phyloP scores from a whole-genome alignment of 106 monocot species.

The Xerophyta viscosa region DNA sequence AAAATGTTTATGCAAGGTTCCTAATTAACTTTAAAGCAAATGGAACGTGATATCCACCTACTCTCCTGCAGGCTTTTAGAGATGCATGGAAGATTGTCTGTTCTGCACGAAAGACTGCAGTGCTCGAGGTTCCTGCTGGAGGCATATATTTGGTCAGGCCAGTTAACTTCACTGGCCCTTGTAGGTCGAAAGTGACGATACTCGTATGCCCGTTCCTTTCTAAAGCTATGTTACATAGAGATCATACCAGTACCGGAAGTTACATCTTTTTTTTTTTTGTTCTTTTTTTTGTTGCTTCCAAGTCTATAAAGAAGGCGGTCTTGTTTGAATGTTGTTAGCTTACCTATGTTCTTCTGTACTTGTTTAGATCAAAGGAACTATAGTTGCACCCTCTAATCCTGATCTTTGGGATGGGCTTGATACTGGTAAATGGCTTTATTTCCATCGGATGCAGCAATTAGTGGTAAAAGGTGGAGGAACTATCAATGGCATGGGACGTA shows the following conservation, averaged over 20 bases:
- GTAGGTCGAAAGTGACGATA: conserved; percentile 41
- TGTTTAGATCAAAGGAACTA: conserved; percentile 48
- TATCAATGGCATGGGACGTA: conserved; percentile 48
- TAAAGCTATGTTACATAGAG: not conserved
- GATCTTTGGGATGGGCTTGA: conserved; percentile 35
- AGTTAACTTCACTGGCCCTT: conserved; percentile 39
- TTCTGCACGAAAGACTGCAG: conserved; percentile 21
- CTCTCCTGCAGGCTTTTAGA: conserved; percentile 47
- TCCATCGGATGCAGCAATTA: conserved; percentile 28
- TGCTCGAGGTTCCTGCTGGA: conserved; percentile 43
- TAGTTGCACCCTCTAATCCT: conserved; percentile 62
- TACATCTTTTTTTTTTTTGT: not conserved
- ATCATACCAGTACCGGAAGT: not conserved
- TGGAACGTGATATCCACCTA: too few species aligned
- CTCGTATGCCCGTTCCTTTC: conserved; percentile 27
- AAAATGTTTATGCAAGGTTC: too few species aligned
- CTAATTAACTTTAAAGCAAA: too few species aligned
- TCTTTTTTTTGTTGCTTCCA: too few species aligned
- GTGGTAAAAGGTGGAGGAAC: conserved; percentile 36
- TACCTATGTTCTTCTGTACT: too few species aligned
- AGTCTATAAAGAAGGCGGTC: too few species aligned
- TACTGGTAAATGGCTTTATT: conserved; percentile 48
- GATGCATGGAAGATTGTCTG: conserved; percentile 56
- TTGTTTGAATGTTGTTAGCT: too few species aligned
- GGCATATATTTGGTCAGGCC: conserved; percentile 45